Conservation (phyloP, 2,329 filamentous ascomycete species). For the Cryphonectria radicalis region DNA sequence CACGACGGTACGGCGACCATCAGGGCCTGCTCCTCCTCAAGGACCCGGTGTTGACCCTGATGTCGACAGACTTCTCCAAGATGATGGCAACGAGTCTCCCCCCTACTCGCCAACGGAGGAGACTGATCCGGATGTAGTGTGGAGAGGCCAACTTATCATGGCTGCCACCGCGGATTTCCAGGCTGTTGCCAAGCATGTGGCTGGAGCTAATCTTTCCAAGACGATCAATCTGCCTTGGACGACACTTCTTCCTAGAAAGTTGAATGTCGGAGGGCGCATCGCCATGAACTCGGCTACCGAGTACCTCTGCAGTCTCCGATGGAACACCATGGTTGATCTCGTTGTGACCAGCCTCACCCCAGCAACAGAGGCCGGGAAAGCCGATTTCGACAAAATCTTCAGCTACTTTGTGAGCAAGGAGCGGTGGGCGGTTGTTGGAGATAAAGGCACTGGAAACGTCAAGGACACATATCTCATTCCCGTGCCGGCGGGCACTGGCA, state of each 20-base stretch:
- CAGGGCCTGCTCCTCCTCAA: constrained; percentile 47
- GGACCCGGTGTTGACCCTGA: constrained; percentile 80
- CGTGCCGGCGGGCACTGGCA: constrained; percentile 70
- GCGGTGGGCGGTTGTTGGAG: constrained; percentile 85
- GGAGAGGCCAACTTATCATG: constrained; percentile 79
- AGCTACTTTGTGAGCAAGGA: constrained; percentile 84
- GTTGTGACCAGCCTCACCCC: constrained; percentile 75
- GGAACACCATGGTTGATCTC: constrained; percentile 81
- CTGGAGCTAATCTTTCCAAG: constrained; percentile 76
- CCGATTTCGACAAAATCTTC: constrained; percentile 76
- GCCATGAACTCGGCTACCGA: constrained; percentile 82
- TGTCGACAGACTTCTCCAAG: constrained; percentile 85
- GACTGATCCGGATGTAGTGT: constrained; percentile 72
- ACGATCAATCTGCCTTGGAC: constrained; percentile 64
- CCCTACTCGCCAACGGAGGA: constrained; percentile 83
- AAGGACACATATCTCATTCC: constrained; percentile 92
- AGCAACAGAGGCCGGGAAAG: constrained; percentile 61
- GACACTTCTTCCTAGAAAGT: constrained; percentile 70
- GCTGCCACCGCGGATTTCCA: constrained; percentile 75
- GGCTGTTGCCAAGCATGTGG: constrained; percentile 80
- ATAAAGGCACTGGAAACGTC: constrained; percentile 74
- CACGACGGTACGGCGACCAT: constrained; percentile 52
- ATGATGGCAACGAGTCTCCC: constrained; percentile 78
- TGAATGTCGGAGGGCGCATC: constrained; percentile 80
- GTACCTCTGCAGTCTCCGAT: constrained; percentile 86